Evolutionary conservation across 2,329 filamentous ascomycete genomes (phyloP), one percentile per base, ranked within the genome.

Genomic region (Pleoardoris graminearum): DNA sequence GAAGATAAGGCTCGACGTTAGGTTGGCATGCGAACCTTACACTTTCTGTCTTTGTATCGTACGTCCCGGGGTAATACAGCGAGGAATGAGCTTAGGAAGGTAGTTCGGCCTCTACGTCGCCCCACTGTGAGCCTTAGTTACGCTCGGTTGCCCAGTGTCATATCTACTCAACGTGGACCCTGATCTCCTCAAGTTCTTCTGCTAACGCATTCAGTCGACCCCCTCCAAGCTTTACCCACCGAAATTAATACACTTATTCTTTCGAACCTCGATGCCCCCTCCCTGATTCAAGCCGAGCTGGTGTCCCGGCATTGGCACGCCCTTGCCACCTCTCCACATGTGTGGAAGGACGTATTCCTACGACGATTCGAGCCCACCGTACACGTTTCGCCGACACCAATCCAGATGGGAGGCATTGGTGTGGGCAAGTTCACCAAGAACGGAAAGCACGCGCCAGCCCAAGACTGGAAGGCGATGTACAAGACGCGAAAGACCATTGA

Each of bases 381-480:
- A 17, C 73, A 76, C 53, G 76, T 78, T 25, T 70, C 74, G 14
- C 77, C 77, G 3, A 68, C 74, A 12, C 77, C 78, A 6, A 74
- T 76, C 55, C 74, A 75, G 62, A 81, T 81, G 61, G 80, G 79
- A 41, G 79, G 79, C 22, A 69, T 74, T 11, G 85, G 84, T 4
- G 68, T 82, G 29, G 84, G 85, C 41, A 79, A 78, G 58, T 70
- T 74, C 29, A 59, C 14, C 7, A 48, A 53, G 54, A 72, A 75
- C 49, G 54, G 85, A 85, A 3, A 80, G 81, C 32, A 64, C 21
- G 64, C 63, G 5, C 70, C 71, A 23, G 68, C 65, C 1, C 90
- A 89, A 61, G 82, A 96, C 69, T 99, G 91, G 91, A 90, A 89
- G 75, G 83, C 85, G 59, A 89, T 97, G 70, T 96, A 92, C 72